A percentile compares a stretch with the other conserved stretches of the same genome.
Evolutionary conservation across 75 land plant species (phyloP).

Genomic region (Pinus tabuliformis): DNA sequence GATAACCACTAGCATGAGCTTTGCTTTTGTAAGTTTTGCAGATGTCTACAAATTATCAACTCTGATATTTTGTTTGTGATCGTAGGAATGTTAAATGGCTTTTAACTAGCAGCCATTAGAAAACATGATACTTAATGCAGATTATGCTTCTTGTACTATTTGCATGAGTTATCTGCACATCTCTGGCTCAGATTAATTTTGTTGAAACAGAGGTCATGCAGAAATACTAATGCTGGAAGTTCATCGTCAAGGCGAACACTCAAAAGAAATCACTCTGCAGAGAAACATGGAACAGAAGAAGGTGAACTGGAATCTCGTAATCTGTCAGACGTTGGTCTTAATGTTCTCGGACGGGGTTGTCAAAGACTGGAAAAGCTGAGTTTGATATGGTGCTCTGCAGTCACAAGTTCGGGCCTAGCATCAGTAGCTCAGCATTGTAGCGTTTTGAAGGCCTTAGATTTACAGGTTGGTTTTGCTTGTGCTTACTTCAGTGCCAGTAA

Average conservation of each 20-base stretch:
- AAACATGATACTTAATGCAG: neutral
- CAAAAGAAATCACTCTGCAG: neutral
- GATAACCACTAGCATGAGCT: neutral
- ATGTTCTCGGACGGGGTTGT: constrained; percentile 56
- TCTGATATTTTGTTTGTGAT: neutral
- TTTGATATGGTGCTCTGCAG: constrained; percentile 80
- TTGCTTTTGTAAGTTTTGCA: neutral
- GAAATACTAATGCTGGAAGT: neutral
- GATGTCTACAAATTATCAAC: neutral
- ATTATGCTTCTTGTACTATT: neutral
- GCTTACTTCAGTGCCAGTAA: constrained; percentile 1
- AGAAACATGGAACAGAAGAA: constrained; percentile 24
- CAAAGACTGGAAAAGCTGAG: constrained; percentile 66
- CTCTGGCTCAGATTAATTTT: constrained; percentile 2
- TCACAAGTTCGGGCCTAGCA: constrained; percentile 49
- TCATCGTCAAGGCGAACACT: constrained; percentile 11
- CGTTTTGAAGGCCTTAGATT: constrained; percentile 61
- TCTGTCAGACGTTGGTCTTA: constrained; percentile 73
- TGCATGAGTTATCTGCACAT: neutral
- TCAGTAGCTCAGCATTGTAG: constrained; percentile 66
- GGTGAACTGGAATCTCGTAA: constrained; percentile 20
- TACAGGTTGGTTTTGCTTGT: constrained; percentile 55
- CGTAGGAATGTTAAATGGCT: neutral
- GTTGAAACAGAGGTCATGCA: constrained; percentile 26
- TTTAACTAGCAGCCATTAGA: neutral